phyloP scores from a whole-genome alignment of 257 asterid genomes.

The Solanum stenotomum region DNA sequence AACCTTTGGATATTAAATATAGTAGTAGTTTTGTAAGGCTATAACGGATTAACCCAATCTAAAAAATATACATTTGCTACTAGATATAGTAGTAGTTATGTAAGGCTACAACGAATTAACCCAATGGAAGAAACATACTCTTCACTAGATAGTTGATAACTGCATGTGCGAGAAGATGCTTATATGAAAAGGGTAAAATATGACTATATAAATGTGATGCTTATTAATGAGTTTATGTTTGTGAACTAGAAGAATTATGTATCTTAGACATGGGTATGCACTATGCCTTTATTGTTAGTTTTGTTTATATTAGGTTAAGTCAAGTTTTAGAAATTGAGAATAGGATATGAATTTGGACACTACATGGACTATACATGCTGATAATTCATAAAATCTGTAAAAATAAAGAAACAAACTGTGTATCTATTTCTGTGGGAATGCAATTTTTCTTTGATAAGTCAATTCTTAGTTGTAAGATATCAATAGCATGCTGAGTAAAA shows the following conservation, averaged over 20 bases:
- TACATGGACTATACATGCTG: not conserved
- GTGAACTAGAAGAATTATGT: not conserved
- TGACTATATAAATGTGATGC: not conserved
- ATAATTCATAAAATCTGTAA: not conserved
- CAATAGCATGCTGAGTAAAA: not conserved
- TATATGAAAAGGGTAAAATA: not conserved
- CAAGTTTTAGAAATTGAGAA: not conserved
- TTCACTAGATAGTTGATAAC: not conserved
- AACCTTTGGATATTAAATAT: not conserved
- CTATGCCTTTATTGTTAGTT: not conserved
- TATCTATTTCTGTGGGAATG: not conserved
- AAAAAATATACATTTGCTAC: not conserved
- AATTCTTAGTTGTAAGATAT: not conserved
- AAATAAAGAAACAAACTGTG: not conserved
- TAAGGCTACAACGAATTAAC: not conserved
- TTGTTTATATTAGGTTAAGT: not conserved
- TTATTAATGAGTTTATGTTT: not conserved
- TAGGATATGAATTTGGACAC: not conserved
- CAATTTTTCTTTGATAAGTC: not conserved
- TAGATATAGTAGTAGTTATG: not conserved
- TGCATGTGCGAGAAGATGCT: not conserved
- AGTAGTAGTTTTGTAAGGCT: not conserved
- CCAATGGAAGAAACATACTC: not conserved
- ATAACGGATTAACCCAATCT: not conserved
- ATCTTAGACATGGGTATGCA: not conserved